Conservation (phyloP, 179 eudicot genomes). For the Beta macrorhiza region DNA sequence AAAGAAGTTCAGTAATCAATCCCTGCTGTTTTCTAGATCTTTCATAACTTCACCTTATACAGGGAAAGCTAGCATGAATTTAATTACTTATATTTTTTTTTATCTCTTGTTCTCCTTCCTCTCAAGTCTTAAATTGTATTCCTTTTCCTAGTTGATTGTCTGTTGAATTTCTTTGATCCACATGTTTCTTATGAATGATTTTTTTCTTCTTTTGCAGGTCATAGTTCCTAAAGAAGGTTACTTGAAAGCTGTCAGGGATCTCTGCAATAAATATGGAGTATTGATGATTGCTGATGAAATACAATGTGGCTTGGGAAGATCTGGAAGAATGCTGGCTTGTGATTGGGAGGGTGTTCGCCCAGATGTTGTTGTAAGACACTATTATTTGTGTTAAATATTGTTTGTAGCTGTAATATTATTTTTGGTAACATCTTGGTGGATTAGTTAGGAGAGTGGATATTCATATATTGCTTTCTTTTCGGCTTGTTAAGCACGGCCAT, state of each 20-base stretch:
- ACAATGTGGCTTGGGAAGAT: constrained; percentile 93
- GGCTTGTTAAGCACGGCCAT: background rate
- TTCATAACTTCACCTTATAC: background rate
- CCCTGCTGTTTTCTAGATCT: background rate
- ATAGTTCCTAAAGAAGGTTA: constrained; percentile 83
- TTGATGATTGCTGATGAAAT: constrained; percentile 98
- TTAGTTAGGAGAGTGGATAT: background rate
- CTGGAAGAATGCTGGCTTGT: constrained; percentile 90
- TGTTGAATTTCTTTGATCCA: background rate
- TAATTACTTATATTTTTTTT: background rate
- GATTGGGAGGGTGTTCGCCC: constrained; percentile 98
- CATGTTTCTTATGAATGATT: background rate
- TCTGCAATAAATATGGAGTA: constrained; percentile 72
- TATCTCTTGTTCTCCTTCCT: background rate
- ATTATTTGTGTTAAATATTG: background rate
- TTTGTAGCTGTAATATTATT: background rate
- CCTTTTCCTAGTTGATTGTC: background rate
- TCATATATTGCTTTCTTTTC: background rate
- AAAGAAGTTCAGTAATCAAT: background rate
- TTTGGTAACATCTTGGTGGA: background rate
- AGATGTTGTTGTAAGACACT: constrained; percentile 76
- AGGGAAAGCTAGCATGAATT: background rate
- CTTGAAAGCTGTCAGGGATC: constrained; percentile 78
- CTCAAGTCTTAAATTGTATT: background rate
- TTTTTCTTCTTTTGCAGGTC: constrained; percentile 48